Base-by-base conservation (phyloP, 129 eudicot genomes). In the Helianthus annuus region DNA sequence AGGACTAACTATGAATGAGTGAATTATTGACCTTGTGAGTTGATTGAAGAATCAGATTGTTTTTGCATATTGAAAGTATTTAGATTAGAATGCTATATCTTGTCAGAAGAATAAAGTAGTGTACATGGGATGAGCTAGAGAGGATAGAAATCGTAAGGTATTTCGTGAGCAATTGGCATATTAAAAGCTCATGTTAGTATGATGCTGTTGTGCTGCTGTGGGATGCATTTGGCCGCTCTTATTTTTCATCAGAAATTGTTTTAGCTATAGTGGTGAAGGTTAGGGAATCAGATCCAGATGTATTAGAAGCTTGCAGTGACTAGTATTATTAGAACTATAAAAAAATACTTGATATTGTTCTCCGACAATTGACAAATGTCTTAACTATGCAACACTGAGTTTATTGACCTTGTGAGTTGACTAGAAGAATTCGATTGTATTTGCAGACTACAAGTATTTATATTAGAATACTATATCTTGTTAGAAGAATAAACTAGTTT, bases 31-130 rank as follows among this genome's bases (percentile, higher is more conserved):
- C 53, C 34, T 64, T 0, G 22, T 51, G 46, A 53, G 48, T n/a
- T 24, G 64, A 22, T 19, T 74, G 72, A 22, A 44, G 72, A 32
- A 32, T 12, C 13, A 59, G 16, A 59, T 59, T 59, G 17, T 11
- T 0, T 59, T 27, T 29, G 42, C 16, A 12, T 24, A 10, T 16
- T 59, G 65, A 5, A 32, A 54, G 56, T 74, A 17, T 49, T 65
- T 65, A 27, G 42, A 40, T 62, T 64, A 22, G 52, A 49, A 38
- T 19, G 39, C 16, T 39, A 13, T 51, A 39, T 38, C 15, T 19
- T 64, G 32, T 66, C 22, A 66, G 29, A 71, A 44, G 66, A 55
- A 66, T 66, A 67, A 42, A 53, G 22, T 24, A 65, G 46, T 6
- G 44, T 29, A 13, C 17, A 39, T 4, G 61, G 27, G 62, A 64